A percentile compares a stretch with the other conserved stretches of the same genome.
phyloP scores from a whole-genome alignment of 2,329 filamentous ascomycete species.

The Penicillium sp. region DNA sequence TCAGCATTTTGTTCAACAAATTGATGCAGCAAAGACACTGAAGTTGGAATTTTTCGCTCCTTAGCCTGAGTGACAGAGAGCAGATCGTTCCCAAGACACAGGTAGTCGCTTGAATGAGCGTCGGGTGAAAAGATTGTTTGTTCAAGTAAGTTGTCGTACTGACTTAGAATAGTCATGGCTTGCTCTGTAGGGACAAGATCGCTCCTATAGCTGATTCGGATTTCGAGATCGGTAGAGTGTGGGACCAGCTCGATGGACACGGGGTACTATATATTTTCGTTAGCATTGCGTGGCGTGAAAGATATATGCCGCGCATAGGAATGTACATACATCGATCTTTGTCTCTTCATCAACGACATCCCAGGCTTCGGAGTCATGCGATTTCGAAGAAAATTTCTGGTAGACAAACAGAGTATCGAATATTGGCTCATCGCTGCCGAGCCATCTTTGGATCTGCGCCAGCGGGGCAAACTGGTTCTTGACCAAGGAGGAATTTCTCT shows the following conservation, averaged over 20 bases:
- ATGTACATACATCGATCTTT: conserved; percentile 54
- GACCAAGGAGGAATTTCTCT: conserved; percentile 59
- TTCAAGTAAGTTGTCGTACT: conserved; percentile 65
- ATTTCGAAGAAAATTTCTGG: conserved; percentile 54
- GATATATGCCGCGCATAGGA: not conserved
- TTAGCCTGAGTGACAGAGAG: conserved; percentile 65
- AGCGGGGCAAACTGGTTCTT: conserved; percentile 69
- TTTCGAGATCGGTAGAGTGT: conserved; percentile 45
- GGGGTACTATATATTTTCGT: conserved; percentile 51
- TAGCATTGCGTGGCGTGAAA: not conserved
- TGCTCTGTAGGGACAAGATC: conserved; percentile 65
- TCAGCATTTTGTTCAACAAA: conserved; percentile 66
- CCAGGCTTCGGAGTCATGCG: conserved; percentile 49
- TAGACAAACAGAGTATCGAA: conserved; percentile 87
- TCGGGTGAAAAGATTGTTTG: conserved; percentile 53
- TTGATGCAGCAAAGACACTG: conserved; percentile 64
- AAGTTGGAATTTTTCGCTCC: conserved; percentile 53
- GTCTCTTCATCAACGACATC: conserved; percentile 60
- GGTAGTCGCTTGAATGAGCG: conserved; percentile 38
- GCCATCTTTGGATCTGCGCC: conserved; percentile 66
- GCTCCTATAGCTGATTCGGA: conserved; percentile 63
- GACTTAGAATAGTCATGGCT: conserved; percentile 60
- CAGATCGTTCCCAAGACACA: conserved; percentile 20
- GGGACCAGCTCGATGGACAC: conserved; percentile 77
- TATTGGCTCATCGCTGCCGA: conserved; percentile 59